Evolutionary conservation across 2,329 filamentous ascomycete genomes (phyloP).

Genomic region (Colletotrichum agaves): DNA sequence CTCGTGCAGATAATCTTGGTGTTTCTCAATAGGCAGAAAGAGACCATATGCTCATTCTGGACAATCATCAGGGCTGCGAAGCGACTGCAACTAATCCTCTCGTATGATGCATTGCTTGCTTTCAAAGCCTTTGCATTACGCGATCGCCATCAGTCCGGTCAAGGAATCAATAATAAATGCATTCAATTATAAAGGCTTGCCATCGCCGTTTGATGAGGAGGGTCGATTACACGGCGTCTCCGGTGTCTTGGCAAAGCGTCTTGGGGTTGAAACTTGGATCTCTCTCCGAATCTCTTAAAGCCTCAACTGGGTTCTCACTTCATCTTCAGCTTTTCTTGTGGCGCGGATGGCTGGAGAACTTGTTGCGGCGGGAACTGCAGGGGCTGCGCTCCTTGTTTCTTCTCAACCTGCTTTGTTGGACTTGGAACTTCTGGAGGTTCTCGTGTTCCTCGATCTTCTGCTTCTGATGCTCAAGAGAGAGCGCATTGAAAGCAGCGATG

Average conservation of each 20-base stretch:
- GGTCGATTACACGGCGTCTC: no score
- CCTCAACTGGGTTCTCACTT: background rate
- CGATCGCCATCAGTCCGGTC: background rate
- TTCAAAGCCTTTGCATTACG: background rate
- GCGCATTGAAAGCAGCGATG: conserved; percentile 67
- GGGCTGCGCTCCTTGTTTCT: conserved; percentile 1
- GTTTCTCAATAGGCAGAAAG: background rate
- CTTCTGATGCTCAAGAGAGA: conserved; percentile 69
- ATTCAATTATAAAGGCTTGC: no score
- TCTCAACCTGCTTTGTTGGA: conserved; percentile 46
- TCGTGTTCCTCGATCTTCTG: conserved; percentile 53
- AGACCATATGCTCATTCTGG: conserved; percentile 1
- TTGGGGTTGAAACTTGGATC: background rate
- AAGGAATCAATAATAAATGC: no score
- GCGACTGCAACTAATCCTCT: background rate
- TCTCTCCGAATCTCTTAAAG: no score
- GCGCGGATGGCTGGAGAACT: background rate
- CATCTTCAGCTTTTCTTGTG: conserved; percentile 19
- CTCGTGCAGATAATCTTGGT: background rate
- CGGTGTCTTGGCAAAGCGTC: background rate
- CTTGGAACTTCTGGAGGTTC: conserved; percentile 39
- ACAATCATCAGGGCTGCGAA: conserved; percentile 1
- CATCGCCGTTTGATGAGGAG: no score
- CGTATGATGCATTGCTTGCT: background rate
- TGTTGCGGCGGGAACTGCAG: conserved; percentile 7